phyloP scores from a whole-genome alignment of 176 grass and related monocot genomes.

The Puccinellia tenuiflora region DNA sequence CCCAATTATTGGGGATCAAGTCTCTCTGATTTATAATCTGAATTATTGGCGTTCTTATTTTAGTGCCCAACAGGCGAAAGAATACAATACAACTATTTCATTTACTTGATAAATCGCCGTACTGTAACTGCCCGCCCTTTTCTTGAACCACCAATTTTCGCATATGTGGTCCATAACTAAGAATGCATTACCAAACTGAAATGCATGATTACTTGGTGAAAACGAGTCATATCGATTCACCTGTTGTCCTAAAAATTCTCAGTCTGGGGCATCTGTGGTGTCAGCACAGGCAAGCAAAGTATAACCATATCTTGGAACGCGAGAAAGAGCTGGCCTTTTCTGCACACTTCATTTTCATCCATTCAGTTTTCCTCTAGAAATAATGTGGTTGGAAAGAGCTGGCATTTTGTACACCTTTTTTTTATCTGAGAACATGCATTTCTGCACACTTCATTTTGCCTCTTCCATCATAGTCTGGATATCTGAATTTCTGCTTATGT shows the following conservation, averaged over 20 bases:
- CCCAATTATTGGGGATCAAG: background rate
- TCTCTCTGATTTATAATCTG: background rate
- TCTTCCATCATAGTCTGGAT: background rate
- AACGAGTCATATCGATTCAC: background rate
- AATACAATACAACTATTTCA: slow-evolving; percentile 25
- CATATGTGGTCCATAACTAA: background rate
- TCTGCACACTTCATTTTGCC: background rate
- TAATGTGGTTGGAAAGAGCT: background rate
- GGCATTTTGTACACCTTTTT: background rate
- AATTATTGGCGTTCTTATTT: background rate
- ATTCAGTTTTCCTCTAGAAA: background rate
- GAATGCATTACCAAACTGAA: background rate
- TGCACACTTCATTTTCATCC: background rate
- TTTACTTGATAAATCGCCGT: background rate
- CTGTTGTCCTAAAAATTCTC: background rate
- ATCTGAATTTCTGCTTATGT: background rate
- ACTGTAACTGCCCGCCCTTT: background rate
- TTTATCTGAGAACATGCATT: background rate
- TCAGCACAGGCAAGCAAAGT: background rate
- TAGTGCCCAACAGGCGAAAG: slow-evolving; percentile 22
- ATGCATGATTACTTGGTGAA: background rate
- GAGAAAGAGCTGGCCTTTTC: background rate
- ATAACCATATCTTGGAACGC: background rate
- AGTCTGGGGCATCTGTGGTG: background rate
- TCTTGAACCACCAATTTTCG: background rate